phyloP scores from a whole-genome alignment of 371 early-diverging fungal species.

The Haplosporangium sp. region DNA sequence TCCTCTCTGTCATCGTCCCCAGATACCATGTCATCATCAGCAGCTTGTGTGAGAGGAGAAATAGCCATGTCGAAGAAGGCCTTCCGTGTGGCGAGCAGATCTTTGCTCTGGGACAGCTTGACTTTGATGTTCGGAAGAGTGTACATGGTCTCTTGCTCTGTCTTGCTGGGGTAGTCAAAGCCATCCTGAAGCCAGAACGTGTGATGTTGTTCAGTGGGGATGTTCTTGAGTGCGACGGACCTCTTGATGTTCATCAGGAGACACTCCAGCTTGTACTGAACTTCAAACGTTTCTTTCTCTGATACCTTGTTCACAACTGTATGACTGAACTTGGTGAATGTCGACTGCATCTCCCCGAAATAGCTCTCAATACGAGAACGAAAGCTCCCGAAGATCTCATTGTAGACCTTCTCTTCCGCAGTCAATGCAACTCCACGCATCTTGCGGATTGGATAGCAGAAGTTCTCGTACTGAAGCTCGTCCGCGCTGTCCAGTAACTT shows the following conservation, averaged over 20 bases:
- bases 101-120: slow-evolving; percentile 4
- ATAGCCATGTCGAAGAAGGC: slow-evolving; percentile 10
- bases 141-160: neutral
- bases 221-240: slow-evolving; percentile 14
- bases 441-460: slow-evolving; percentile 23
- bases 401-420: slow-evolving; percentile 16
- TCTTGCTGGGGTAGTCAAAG: slow-evolving; percentile 10
- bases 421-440: slow-evolving; percentile 2
- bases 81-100: slow-evolving; percentile 9
- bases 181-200: slow-evolving; percentile 15
- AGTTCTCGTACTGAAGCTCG: slow-evolving; percentile 11
- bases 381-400: slow-evolving; percentile 20
- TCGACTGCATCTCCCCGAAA: slow-evolving; percentile 26
- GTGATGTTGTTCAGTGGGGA: slow-evolving; percentile 14
- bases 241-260: slow-evolving; percentile 20
- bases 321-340: slow-evolving; percentile 25
- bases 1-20: slow-evolving; percentile 11
- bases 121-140: slow-evolving; percentile 7
- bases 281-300: slow-evolving; percentile 19
- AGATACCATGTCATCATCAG: slow-evolving; percentile 3
- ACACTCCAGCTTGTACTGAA: slow-evolving; percentile 15
- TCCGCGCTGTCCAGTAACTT: slow-evolving; percentile 12
- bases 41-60: slow-evolving; percentile 7
- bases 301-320: slow-evolving; percentile 17
- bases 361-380: slow-evolving; percentile 16